phyloP scores from a whole-genome alignment of 2,329 filamentous ascomycete species.

The Arthrocladium fulminans region DNA sequence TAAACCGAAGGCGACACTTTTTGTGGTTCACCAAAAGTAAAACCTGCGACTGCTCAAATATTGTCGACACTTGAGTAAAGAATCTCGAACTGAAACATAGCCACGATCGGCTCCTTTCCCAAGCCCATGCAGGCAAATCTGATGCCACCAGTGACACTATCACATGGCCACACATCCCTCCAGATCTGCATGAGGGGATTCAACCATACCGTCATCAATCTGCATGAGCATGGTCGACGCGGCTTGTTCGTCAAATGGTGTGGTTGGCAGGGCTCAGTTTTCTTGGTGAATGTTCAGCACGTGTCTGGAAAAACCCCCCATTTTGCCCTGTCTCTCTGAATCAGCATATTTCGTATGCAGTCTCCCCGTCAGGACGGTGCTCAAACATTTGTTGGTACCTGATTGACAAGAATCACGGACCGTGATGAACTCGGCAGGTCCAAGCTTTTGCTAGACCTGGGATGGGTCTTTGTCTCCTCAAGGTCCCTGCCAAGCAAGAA shows the following conservation, averaged over 20 bases:
- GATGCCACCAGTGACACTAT: background rate
- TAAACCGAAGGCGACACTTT: background rate
- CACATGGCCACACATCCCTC: background rate
- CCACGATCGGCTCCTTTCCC: no score
- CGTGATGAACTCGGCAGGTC: background rate
- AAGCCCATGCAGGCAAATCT: no score
- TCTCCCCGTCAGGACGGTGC: no score
- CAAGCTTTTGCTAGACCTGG: no score
- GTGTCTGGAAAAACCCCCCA: no score
- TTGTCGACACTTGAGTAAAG: background rate
- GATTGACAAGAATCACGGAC: background rate
- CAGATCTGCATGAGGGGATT: background rate
- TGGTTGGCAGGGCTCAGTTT: no score
- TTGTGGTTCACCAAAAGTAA: background rate
- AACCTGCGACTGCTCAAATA: background rate
- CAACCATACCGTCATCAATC: background rate
- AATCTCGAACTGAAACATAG: background rate
- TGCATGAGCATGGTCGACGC: background rate
- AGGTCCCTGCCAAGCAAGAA: background rate
- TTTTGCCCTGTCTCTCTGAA: no score
- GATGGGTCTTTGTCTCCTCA: background rate
- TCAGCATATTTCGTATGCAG: no score
- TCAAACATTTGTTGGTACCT: background rate
- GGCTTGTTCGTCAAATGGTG: background rate
- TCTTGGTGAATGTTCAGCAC: no score